phyloP scores from a whole-genome alignment of 768 basidiomycete genomes.

The Tylopilus felleus region DNA sequence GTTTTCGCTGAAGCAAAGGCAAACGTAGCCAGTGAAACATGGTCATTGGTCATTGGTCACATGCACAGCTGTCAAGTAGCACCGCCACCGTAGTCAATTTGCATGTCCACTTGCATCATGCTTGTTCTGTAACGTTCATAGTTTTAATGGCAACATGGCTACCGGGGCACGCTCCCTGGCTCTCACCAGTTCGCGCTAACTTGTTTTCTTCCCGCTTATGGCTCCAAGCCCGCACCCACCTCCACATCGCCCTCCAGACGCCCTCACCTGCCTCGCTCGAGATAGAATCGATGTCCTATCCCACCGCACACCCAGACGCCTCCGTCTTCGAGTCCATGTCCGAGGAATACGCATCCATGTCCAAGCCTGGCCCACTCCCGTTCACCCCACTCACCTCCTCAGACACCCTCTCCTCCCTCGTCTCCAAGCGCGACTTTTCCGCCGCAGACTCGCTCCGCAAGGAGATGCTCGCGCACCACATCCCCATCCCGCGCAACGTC shows the following conservation, averaged over 20 bases:
- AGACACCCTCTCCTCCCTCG: conserved; percentile 21
- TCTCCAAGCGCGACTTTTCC: conserved; percentile 19
- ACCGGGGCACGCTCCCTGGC: conserved; percentile 9
- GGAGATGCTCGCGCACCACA: conserved; percentile 38
- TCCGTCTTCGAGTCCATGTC: conserved; percentile 38
- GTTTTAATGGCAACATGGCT: conserved; percentile 28
- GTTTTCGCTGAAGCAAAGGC: too few species aligned
- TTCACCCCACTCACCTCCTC: conserved; percentile 26
- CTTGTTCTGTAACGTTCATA: too few species aligned
- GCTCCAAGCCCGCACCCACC: conserved; percentile 19
- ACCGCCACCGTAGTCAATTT: not conserved
- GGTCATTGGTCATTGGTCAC: too few species aligned
- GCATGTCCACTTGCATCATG: too few species aligned
- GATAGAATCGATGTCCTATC: conserved; percentile 35
- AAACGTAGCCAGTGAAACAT: too few species aligned
- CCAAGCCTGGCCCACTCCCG: not conserved
- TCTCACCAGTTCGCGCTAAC: conserved; percentile 14
- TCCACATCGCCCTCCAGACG: conserved; percentile 24
- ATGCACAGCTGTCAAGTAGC: too few species aligned
- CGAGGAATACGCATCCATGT: conserved; percentile 30
- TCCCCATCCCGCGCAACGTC: conserved; percentile 34
- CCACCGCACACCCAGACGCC: conserved; percentile 26
- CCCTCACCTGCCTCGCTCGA: conserved; percentile 38
- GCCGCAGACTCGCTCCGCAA: conserved; percentile 36
- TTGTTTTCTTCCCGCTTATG: conserved; percentile 10